Base-by-base conservation (phyloP, 176 grass and related monocot genomes). In the Raddia guianensis region DNA sequence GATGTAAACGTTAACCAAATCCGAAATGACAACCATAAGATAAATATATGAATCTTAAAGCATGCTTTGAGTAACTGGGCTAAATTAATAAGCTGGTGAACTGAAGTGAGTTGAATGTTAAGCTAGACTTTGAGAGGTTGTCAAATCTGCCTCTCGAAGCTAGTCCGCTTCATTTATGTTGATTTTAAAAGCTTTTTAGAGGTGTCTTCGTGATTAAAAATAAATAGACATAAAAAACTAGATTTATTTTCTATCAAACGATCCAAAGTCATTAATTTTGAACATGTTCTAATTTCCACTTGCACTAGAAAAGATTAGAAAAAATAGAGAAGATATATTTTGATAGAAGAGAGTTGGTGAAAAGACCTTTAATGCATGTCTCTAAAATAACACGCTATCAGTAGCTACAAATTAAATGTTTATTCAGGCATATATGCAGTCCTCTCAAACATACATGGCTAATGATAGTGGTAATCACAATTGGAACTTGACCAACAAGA, bases 401-500 rank as follows among this genome's bases (percentile, higher is more conserved):
- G 7, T 65, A 64, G 18, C 6, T 43, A 37, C 34, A 15, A 44
- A 7, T 56, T 42, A 78, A 49, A 84, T 18, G 32, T n/a, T 7
- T 61, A 13, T 63, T 8, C 46, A 52, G 32, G 16, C 19, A 77
- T 27, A 15, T 18, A 19, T 32, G 37, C 42, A n/a, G 19, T 34
- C 15, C 8, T 46, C 49, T 87, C 53, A 63, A 61, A 57, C 40
- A 70, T 66, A 9, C 46, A 32, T 16, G 7, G 15, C 19, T 18
- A 53, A 46, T 27, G 16, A 2, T 57, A 40, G 8, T 56, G 53
- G 53, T n/a, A 40, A 40, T 40, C 18, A n/a, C 6, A 5, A 27
- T 9, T 11, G 20, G 59, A 72, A 77, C 42, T 71, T 72, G 64
- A 50, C 49, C 48, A 21, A 19, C 5, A 46, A 83, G 19, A 87